phyloP scores from a whole-genome alignment of 179 eudicot genomes.

The Spergularia azorica region DNA sequence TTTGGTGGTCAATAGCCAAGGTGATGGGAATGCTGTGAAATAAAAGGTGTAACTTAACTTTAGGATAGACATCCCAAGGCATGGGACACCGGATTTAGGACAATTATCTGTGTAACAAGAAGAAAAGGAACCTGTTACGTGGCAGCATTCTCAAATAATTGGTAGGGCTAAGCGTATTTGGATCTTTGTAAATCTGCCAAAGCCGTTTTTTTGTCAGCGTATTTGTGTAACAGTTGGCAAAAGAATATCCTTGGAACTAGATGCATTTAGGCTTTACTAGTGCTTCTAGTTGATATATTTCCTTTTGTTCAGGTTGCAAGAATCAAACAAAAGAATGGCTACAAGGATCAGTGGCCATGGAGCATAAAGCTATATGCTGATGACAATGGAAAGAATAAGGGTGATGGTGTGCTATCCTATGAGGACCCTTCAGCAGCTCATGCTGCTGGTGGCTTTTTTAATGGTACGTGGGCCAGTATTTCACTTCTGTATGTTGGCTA shows the following conservation, averaged over 20 bases:
- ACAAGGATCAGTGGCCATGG: slow-evolving; percentile 98
- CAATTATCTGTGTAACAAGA: not conserved
- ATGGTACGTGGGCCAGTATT: slow-evolving; percentile 41
- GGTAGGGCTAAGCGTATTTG: not conserved
- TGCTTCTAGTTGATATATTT: not conserved
- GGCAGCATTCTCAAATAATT: not conserved
- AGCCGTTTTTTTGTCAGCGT: not conserved
- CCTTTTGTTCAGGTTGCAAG: slow-evolving; percentile 68
- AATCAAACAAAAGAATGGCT: slow-evolving; percentile 94
- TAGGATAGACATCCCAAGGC: no score
- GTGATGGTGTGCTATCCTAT: slow-evolving; percentile 83
- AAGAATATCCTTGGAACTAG: not conserved
- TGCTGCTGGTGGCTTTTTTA: slow-evolving; percentile 83
- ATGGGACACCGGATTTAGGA: no score
- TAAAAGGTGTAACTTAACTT: no score
- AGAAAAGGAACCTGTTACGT: not conserved
- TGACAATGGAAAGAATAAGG: slow-evolving; percentile 85
- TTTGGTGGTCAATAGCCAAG: no score
- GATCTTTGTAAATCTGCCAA: not conserved
- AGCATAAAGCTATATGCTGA: slow-evolving; percentile 89
- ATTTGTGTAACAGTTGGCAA: not conserved
- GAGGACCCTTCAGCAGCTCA: slow-evolving; percentile 99
- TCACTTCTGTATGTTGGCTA: not conserved
- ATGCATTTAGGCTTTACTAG: not conserved
- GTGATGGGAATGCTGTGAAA: no score